phyloP scores from a whole-genome alignment of 2,329 filamentous ascomycete species.

The Fusarium sublunatum region DNA sequence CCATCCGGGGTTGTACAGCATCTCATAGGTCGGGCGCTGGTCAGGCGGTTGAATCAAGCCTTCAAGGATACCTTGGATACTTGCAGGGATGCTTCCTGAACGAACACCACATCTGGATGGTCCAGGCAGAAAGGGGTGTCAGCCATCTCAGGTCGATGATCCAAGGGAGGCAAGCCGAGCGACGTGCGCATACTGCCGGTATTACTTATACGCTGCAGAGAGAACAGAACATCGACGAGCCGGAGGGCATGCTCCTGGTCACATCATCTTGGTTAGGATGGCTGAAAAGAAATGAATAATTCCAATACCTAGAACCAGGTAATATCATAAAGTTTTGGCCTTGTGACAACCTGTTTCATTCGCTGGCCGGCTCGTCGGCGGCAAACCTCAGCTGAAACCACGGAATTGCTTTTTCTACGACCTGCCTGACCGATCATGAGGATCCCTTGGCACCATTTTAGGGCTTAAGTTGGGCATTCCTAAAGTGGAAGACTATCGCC shows the following conservation, averaged over 20 bases:
- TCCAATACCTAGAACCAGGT: neutral
- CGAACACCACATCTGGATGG: slow-evolving; percentile 25
- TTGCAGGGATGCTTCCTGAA: slow-evolving; percentile 18
- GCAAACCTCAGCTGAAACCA: slow-evolving; percentile 23
- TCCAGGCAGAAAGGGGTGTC: slow-evolving; percentile 33
- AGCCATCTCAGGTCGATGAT: neutral
- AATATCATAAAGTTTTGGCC: neutral
- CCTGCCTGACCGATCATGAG: slow-evolving; percentile 4
- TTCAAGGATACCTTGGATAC: slow-evolving; percentile 28
- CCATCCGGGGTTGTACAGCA: slow-evolving; percentile 35
- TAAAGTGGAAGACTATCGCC: slow-evolving; percentile 5
- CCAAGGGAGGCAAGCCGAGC: slow-evolving; percentile 34
- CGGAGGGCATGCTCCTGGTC: slow-evolving; percentile 12
- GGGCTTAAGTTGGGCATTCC: slow-evolving; percentile 15
- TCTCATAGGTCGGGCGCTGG: slow-evolving; percentile 37
- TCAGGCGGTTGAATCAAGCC: slow-evolving; percentile 47
- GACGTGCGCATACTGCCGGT: neutral
- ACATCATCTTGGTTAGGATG: slow-evolving; percentile 16
- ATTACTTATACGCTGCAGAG: slow-evolving; percentile 6
- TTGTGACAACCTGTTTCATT: slow-evolving; percentile 1
- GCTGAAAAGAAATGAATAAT: slow-evolving; percentile 1
- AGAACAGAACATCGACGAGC: slow-evolving; percentile 4
- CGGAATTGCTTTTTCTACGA: slow-evolving; percentile 11
- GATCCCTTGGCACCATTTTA: slow-evolving; percentile 1
- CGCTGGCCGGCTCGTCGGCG: slow-evolving; percentile 4